Evolutionary conservation across 495 filamentous ascomycete species (phyloP).

Genomic region (Podospora sp.): DNA sequence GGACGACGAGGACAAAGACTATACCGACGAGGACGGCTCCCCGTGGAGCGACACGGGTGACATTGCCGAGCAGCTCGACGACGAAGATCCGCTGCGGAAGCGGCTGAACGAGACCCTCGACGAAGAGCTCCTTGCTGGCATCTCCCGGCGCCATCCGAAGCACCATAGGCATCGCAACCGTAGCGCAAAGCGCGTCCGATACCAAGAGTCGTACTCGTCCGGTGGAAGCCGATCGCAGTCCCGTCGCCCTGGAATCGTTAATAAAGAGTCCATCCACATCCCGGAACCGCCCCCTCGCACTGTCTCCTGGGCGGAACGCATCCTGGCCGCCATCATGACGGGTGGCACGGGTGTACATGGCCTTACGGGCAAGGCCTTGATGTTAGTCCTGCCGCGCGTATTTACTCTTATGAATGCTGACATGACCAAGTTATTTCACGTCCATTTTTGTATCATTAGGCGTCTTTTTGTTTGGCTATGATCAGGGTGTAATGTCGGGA

Average conservation of each 20-base stretch:
- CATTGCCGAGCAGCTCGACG: conserved; percentile 84
- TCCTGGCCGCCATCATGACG: conserved; percentile 83
- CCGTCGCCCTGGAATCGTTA: conserved; percentile 50
- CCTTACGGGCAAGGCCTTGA: conserved; percentile 90
- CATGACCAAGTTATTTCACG: conserved; percentile 78
- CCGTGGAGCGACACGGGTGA: conserved; percentile 95
- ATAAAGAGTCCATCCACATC: conserved; percentile 82
- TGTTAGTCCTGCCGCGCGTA: conserved; percentile 59
- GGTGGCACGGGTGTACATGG: conserved; percentile 77
- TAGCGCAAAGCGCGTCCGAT: conserved; percentile 48
- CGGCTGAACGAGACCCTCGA: conserved; percentile 64
- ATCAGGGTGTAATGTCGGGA: conserved; percentile 98
- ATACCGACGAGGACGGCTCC: conserved; percentile 37
- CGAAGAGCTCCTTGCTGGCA: conserved; percentile 55
- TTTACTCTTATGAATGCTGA: conserved; percentile 9
- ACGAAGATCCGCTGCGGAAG: conserved; percentile 75
- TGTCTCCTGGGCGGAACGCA: conserved; percentile 64
- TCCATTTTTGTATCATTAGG: conserved; percentile 97
- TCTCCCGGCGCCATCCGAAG: conserved; percentile 44
- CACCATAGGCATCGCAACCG: conserved; percentile 27
- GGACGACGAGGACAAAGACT: conserved; percentile 35
- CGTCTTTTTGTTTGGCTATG: conserved; percentile 97
- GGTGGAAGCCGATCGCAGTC: conserved; percentile 27
- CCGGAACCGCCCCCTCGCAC: conserved; percentile 66
- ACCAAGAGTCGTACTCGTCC: conserved; percentile 38